These are phyloP conservation scores for Trichoderma citrinoviride DNA, from an alignment of 2,329 filamentous ascomycete species.

Conservation along the genomic window DNA sequence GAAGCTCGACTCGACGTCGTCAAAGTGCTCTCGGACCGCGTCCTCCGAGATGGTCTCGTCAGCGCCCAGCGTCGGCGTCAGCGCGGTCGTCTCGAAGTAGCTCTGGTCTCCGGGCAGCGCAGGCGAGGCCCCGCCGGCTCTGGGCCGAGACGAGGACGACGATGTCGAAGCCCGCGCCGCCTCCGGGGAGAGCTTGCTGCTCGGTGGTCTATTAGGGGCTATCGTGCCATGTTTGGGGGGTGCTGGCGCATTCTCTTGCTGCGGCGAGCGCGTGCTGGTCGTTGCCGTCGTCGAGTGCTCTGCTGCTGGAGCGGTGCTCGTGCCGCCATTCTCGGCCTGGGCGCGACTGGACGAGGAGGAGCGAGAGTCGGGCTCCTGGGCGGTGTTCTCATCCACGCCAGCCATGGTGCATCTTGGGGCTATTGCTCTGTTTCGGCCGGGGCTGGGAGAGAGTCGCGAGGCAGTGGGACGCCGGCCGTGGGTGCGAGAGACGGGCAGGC, in stretches of 20 bases:
- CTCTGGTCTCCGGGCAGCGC: constrained; percentile 36
- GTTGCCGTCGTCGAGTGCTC: background rate
- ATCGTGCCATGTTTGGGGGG: constrained; percentile 6
- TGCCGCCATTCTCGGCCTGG: constrained; percentile 4
- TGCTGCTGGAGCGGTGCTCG: background rate
- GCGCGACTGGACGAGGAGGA: constrained; percentile 16
- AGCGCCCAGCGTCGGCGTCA: constrained; percentile 34
- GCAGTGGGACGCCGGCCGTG: background rate
- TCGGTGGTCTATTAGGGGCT: background rate
- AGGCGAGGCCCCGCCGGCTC: background rate
- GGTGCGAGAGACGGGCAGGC: background rate
- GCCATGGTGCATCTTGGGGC: constrained; percentile 23
- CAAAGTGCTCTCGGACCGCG: constrained; percentile 54
- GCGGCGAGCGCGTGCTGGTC: constrained; percentile 6
- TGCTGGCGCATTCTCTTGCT: constrained; percentile 9
- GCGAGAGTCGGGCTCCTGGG: constrained; percentile 15
- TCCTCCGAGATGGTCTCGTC: constrained; percentile 54
- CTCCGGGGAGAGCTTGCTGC: constrained; percentile 6
- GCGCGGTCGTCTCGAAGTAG: constrained; percentile 42
- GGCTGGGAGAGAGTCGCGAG: background rate
- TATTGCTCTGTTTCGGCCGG: background rate
- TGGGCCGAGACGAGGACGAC: background rate
- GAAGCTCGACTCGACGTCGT: constrained; percentile 66
- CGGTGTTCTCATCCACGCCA: constrained; percentile 22
- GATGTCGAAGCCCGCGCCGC: background rate